phyloP scores from a whole-genome alignment of 1,139 yeast species.

The Protomyces lactucae-debilis region DNA sequence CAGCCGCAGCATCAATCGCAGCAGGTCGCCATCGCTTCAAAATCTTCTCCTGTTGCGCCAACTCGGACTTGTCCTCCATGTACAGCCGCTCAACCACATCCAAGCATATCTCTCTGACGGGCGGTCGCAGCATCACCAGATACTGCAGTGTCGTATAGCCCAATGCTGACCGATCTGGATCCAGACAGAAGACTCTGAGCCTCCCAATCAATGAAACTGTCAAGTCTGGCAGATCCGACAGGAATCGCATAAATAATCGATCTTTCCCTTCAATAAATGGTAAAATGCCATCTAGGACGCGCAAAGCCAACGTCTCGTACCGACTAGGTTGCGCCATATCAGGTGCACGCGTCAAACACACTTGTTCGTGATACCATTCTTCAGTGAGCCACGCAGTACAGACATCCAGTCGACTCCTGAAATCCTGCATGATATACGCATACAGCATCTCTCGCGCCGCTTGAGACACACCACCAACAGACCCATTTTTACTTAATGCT shows the following conservation, averaged over 20 bases:
- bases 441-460: slow-evolving; percentile 65
- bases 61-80: slow-evolving; percentile 36
- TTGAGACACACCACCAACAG: slow-evolving; percentile 44
- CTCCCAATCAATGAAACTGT: slow-evolving; percentile 56
- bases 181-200: slow-evolving; percentile 71
- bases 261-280: slow-evolving; percentile 80
- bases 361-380: slow-evolving; percentile 76
- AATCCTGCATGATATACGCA: slow-evolving; percentile 67
- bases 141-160: slow-evolving; percentile 47
- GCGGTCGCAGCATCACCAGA: slow-evolving; percentile 85
- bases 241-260: slow-evolving; percentile 68
- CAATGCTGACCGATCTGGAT: slow-evolving; percentile 72
- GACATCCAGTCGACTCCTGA: slow-evolving; percentile 65
- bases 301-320: slow-evolving; percentile 65
- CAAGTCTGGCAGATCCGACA: slow-evolving; percentile 81
- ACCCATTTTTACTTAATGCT: background rate
- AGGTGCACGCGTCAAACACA: background rate
- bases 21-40: slow-evolving; percentile 23
- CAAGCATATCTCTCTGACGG: slow-evolving; percentile 62
- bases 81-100: slow-evolving; percentile 59
- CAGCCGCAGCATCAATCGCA: background rate
- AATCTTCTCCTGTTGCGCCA: slow-evolving; percentile 17
- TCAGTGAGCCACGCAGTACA: slow-evolving; percentile 94
- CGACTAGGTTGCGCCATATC: slow-evolving; percentile 40
- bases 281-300: slow-evolving; percentile 69